Conservation (phyloP, 192 early-diverging fungal species). For the Rhizophagus clarus region DNA sequence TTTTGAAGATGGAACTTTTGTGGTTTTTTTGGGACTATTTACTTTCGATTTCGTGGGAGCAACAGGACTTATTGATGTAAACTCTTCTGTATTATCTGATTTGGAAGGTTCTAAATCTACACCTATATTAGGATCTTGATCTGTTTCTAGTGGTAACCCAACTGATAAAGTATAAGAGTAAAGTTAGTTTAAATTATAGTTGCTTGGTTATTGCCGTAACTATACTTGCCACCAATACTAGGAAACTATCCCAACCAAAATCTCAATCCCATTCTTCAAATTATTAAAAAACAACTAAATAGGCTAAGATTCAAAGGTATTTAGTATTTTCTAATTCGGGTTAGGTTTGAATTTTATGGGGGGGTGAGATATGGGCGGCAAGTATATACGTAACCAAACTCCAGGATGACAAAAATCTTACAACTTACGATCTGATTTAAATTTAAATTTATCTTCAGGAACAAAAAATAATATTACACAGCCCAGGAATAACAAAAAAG, state of each 20-base stretch:
- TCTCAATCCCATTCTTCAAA: too few species aligned
- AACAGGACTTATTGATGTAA: neutral
- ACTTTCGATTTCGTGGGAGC: neutral
- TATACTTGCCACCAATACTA: too few species aligned
- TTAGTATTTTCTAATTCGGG: too few species aligned
- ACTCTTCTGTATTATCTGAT: neutral
- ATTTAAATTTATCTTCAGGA: neutral
- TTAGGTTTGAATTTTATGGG: too few species aligned
- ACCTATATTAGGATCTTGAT: neutral
- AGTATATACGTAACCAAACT: too few species aligned
- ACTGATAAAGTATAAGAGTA: neutral
- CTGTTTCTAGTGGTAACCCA: neutral
- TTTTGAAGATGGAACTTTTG: neutral
- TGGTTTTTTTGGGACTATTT: neutral
- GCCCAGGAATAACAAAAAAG: neutral
- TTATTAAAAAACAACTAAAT: too few species aligned
- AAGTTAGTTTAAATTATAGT: neutral
- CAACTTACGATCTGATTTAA: neutral
- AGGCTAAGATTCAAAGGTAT: too few species aligned
- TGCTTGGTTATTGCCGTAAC: too few species aligned
- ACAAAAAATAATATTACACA: conserved; percentile 3
- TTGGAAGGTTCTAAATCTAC: neutral
- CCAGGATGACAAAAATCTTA: neutral
- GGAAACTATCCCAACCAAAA: too few species aligned
- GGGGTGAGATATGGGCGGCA: too few species aligned